Percentiles rank a stretch among this genome's conserved stretches.
Evolutionary conservation across 163 green algal species (phyloP).

Genomic region (Prototheca wickerhamii): DNA sequence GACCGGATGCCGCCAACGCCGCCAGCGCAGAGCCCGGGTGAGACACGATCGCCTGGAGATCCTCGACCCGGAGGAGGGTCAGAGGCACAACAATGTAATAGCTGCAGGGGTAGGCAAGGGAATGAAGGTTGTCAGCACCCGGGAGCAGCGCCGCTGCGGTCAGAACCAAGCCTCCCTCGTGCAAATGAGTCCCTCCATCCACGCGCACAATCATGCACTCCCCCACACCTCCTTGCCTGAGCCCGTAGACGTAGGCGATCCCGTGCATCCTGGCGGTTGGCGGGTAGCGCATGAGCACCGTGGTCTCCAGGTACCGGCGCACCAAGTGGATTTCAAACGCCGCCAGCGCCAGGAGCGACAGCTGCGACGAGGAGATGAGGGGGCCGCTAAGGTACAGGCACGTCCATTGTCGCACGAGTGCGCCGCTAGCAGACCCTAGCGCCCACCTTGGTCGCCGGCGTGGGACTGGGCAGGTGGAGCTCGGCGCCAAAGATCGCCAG

Average conservation of each 20-base stretch:
- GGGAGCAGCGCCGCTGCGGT: neutral
- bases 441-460: neutral
- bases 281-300: constrained; percentile 58
- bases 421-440: too few relatives aligned
- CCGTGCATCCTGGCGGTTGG: constrained; percentile 60
- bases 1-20: too few relatives aligned
- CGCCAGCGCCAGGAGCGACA: constrained; percentile 26
- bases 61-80: constrained; percentile 39
- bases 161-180: neutral
- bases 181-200: neutral
- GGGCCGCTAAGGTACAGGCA: neutral
- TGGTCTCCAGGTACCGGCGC: constrained; percentile 54
- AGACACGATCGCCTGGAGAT: too few relatives aligned
- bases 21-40: too few relatives aligned
- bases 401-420: too few relatives aligned
- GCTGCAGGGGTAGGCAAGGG: constrained; percentile 23
- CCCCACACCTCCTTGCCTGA: constrained; percentile 24
- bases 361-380: neutral
- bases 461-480: neutral
- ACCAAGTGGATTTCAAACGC: constrained; percentile 63
- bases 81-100: constrained; percentile 66
- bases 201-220: neutral
- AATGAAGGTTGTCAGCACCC: neutral
- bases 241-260: constrained; percentile 73
- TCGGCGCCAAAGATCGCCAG: neutral